phyloP scores from a whole-genome alignment of 352 stramenopile species.

The Globisporangium paddicum region DNA sequence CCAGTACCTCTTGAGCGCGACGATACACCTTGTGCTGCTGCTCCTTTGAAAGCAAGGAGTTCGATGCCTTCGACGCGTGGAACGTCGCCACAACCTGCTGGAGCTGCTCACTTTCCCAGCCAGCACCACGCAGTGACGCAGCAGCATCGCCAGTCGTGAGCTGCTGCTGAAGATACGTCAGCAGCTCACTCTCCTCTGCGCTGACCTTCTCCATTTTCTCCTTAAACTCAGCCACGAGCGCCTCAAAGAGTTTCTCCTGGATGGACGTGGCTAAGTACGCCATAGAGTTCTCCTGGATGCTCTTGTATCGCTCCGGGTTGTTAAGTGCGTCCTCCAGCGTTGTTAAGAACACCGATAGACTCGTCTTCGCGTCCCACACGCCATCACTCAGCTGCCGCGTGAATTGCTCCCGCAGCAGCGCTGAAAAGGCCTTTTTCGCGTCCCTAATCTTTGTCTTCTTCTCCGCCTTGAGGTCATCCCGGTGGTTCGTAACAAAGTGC shows the following conservation, averaged over 20 bases:
- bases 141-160: slow-evolving; percentile 13
- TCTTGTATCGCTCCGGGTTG: slow-evolving; percentile 24
- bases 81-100: slow-evolving; percentile 10
- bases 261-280: slow-evolving; percentile 29
- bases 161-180: slow-evolving; percentile 29
- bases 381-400: slow-evolving; percentile 19
- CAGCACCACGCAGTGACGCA: slow-evolving; percentile 4
- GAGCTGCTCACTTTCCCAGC: slow-evolving; percentile 6
- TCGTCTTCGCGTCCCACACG: slow-evolving; percentile 41
- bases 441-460: slow-evolving; percentile 74
- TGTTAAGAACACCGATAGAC: slow-evolving; percentile 47
- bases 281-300: slow-evolving; percentile 35
- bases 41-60: slow-evolving; percentile 21
- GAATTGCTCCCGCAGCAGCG: slow-evolving; percentile 46
- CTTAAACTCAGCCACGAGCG: slow-evolving; percentile 34
- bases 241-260: slow-evolving; percentile 55
- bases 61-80: slow-evolving; percentile 12
- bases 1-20: slow-evolving; percentile 12
- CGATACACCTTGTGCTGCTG: slow-evolving; percentile 21
- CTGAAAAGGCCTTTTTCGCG: slow-evolving; percentile 44
- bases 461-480: slow-evolving; percentile 68
- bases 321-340: slow-evolving; percentile 39
- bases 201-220: slow-evolving; percentile 8
- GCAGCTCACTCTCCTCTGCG: slow-evolving; percentile 21
- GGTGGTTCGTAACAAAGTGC: slow-evolving; percentile 67